Evolutionary conservation across 2,329 filamentous ascomycete species (phyloP).

Genomic region (Pestalotiopsis fici): DNA sequence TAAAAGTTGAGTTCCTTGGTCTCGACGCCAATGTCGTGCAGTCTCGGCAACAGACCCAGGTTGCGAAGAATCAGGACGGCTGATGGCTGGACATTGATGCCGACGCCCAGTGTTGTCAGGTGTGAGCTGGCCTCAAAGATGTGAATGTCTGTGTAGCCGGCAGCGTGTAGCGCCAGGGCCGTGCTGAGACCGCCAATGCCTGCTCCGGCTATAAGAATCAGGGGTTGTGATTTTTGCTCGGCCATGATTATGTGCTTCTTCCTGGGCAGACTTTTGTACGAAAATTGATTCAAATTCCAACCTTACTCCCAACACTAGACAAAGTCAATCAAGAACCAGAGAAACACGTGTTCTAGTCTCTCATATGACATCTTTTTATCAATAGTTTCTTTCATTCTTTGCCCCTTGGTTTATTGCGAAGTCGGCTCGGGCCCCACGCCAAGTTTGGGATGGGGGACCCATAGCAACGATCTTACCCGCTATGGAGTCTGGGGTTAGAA

Average conservation of each 20-base stretch:
- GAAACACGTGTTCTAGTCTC: background rate
- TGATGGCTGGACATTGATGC: conserved; percentile 47
- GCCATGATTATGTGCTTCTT: background rate
- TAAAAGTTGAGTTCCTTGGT: conserved; percentile 46
- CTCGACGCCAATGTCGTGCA: conserved; percentile 39
- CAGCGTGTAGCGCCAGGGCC: conserved; percentile 27
- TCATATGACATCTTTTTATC: background rate
- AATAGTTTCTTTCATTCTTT: background rate
- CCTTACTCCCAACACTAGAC: background rate
- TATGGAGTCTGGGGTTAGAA: conserved; percentile 1
- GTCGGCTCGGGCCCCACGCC: conserved; percentile 1
- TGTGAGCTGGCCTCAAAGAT: conserved; percentile 41
- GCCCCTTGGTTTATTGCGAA: background rate
- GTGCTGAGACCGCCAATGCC: conserved; percentile 29
- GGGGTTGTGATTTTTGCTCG: conserved; percentile 13
- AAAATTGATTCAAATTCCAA: background rate
- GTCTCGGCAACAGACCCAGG: conserved; percentile 38
- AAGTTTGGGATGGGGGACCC: background rate
- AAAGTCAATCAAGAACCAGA: background rate
- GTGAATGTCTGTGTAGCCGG: conserved; percentile 38
- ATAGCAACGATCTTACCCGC: background rate
- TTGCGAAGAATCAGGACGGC: conserved; percentile 45
- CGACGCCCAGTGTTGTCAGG: conserved; percentile 43
- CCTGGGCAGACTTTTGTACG: background rate
- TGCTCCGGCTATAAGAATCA: conserved; percentile 29